Evolutionary conservation across 495 filamentous ascomycete genomes (phyloP).

Genomic region (Articulospora tetracladia): DNA sequence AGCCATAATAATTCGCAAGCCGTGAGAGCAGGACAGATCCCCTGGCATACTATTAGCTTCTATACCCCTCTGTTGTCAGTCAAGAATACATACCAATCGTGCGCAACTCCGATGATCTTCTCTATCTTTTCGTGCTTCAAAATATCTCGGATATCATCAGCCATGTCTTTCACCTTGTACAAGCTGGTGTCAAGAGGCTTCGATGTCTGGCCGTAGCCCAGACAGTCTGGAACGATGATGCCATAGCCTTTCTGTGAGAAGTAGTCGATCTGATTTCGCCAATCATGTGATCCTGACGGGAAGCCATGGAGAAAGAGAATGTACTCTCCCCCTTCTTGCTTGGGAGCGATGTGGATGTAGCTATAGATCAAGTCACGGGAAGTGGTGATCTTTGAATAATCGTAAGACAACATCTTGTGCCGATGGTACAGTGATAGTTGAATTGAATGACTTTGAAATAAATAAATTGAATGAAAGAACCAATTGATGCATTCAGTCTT

Average conservation of each 20-base stretch:
- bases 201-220: constrained; percentile 43
- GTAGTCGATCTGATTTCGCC: constrained; percentile 34
- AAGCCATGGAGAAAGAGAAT: constrained; percentile 38
- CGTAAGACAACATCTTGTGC: background rate
- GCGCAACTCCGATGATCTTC: constrained; percentile 26
- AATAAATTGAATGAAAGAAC: background rate
- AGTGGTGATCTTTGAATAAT: constrained; percentile 3
- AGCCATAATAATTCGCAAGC: constrained; percentile 10
- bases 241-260: constrained; percentile 35
- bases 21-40: constrained; percentile 20
- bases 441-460: no score
- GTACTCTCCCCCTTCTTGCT: constrained; percentile 26
- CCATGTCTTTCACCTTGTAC: constrained; percentile 34
- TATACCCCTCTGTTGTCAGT: background rate
- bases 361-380: constrained; percentile 29
- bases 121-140: constrained; percentile 18
- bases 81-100: constrained; percentile 22
- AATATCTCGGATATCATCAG: constrained; percentile 30
- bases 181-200: constrained; percentile 29
- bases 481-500: no score
- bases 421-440: no score
- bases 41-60: constrained; percentile 1
- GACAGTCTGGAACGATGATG: constrained; percentile 39
- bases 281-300: constrained; percentile 37
- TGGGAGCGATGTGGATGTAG: constrained; percentile 10